Evolutionary conservation across 805 yeast genomes (phyloP), one percentile per base, ranked within the genome.

Genomic region (Candida parachauliodes): DNA sequence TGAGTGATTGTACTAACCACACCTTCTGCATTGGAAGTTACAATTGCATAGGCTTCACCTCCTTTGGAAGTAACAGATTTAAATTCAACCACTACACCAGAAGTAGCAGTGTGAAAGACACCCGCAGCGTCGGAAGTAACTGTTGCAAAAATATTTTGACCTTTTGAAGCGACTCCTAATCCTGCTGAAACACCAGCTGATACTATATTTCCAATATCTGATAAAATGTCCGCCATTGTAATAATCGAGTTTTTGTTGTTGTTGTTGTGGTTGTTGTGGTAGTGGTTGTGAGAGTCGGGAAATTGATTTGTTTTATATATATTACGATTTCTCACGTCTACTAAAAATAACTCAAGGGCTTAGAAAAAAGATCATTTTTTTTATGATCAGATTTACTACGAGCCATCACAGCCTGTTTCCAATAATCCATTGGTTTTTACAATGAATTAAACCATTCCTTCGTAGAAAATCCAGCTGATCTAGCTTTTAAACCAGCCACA

Each of bases 71-170:
- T 32, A 5, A 32, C 2, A 16, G 36, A 32, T n/a, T 32, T 23
- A 12, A 32, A 32, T 25, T 32, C 29, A 32, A 32, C 29, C 16
- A 32, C 36, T 11, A 24, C 36, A 3, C 36, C 36, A 5, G 29
- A 24, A 7, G 36, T 32, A 17, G 36, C 36, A 5, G 28, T 32
- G n/a, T 32, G 36, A 12, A 24, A 32, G 5, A 25, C 28, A 18
- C 36, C 36, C 11, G n/a, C 29, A n/a, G 36, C 36, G 18, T 32
- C 36, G 9, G 36, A 32, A 5, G 36, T 32, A 25, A 32, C 36
- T 3, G 36, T 32, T 17, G 29, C 36, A 32, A 32, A 32, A 8
- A 32, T 22, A 17, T 25, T 25, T 23, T 32, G 17, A 8, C 36
- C 36, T 16, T 32, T 32, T 11, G 29, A 24, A 10, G 36, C 36